These are phyloP conservation scores for Piloderma croceum DNA, from an alignment of 768 basidiomycete genomes.

Conservation along the genomic window DNA sequence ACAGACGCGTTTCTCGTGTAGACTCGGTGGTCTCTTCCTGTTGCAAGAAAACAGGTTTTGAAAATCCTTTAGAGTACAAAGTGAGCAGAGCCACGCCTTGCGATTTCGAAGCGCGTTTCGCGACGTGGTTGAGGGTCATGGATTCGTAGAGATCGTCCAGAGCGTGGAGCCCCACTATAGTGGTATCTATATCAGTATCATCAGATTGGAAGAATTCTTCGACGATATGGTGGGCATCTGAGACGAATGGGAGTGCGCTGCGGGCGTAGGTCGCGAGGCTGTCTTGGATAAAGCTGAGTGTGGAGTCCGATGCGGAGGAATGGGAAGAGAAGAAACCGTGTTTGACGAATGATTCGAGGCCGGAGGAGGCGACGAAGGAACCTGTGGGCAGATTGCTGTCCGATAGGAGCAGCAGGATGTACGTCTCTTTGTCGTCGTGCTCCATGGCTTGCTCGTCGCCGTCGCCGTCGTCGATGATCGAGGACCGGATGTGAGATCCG, in stretches of 20 bases:
- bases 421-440: conserved; percentile 51
- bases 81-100: conserved; percentile 93
- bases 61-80: conserved; percentile 78
- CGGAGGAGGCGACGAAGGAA: conserved; percentile 91
- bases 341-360: conserved; percentile 82
- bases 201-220: conserved; percentile 2
- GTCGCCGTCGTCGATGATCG: too few relatives aligned
- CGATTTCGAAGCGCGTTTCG: conserved; percentile 78
- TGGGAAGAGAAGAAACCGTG: conserved; percentile 64
- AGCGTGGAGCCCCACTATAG: conserved; percentile 39
- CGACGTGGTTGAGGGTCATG: conserved; percentile 87
- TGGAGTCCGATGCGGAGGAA: conserved; percentile 27
- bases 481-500: too few relatives aligned
- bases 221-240: conserved; percentile 53
- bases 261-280: conserved; percentile 75
- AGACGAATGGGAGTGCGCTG: conserved; percentile 73
- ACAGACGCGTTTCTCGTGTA: conserved; percentile 21
- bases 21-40: conserved; percentile 19
- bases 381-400: conserved; percentile 97
- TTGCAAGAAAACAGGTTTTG: conserved; percentile 38
- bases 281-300: conserved; percentile 60
- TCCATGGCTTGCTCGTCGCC: too few relatives aligned
- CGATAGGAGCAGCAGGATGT: conserved; percentile 72
- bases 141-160: conserved; percentile 78
- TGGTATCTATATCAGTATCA: conserved; percentile 13